A percentile compares a stretch with the other conserved stretches of the same genome.
These are phyloP conservation scores for Yamadazyma friedrichii DNA, from an alignment of 1,139 yeast species.

Conservation along the genomic window DNA sequence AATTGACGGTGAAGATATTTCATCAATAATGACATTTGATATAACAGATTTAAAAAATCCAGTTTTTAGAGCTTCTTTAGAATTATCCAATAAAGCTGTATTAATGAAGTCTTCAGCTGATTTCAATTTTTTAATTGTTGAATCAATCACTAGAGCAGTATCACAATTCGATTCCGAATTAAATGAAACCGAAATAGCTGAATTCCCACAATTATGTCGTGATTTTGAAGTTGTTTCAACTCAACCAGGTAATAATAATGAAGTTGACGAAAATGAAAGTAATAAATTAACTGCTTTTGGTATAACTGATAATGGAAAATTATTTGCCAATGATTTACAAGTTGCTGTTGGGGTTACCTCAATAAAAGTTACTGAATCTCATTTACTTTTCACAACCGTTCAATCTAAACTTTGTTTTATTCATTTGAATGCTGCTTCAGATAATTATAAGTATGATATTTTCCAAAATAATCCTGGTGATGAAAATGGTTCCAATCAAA, in stretches of 20 bases:
- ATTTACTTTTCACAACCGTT: constrained; percentile 83
- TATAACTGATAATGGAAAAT: constrained; percentile 67
- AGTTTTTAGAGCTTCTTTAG: constrained; percentile 36
- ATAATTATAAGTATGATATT: constrained; percentile 28
- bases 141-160: constrained; percentile 65
- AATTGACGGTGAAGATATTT: constrained; percentile 49
- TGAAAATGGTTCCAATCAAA: constrained; percentile 12
- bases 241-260: neutral
- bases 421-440: constrained; percentile 53
- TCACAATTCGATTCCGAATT: constrained; percentile 34
- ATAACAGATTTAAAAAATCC: constrained; percentile 42
- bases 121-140: constrained; percentile 51
- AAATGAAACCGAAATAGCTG: constrained; percentile 31
- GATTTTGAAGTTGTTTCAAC: constrained; percentile 53
- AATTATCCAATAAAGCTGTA: constrained; percentile 50
- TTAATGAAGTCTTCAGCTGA: constrained; percentile 57
- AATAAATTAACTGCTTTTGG: constrained; percentile 59
- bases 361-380: constrained; percentile 66
- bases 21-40: constrained; percentile 52
- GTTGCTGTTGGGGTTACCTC: constrained; percentile 85
- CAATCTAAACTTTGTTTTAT: constrained; percentile 81
- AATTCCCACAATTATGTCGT: constrained; percentile 70
- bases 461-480: constrained; percentile 11
- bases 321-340: constrained; percentile 62
- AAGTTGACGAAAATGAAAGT: constrained; percentile 16